Conservation (phyloP, 768 basidiomycete species). For the Lactifluus pinguis region DNA sequence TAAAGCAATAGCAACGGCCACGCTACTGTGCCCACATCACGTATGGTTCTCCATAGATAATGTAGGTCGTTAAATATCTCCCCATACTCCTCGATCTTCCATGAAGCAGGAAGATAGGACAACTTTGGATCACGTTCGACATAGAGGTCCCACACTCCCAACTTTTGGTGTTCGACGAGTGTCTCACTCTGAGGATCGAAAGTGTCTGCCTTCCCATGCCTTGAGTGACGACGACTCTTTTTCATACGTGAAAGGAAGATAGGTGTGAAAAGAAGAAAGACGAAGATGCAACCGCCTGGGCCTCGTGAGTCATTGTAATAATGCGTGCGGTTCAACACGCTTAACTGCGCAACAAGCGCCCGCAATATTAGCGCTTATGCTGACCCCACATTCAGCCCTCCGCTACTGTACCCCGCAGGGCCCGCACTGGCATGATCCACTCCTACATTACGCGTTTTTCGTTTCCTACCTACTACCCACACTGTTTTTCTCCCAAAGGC, state of each 20-base stretch:
- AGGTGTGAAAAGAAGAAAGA: not conserved
- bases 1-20: slow-evolving; percentile 7
- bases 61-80: slow-evolving; percentile 45
- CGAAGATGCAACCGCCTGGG: not conserved
- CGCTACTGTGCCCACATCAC: slow-evolving; percentile 4
- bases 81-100: slow-evolving; percentile 37
- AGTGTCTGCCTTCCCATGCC: not conserved
- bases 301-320: not conserved
- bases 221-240: not conserved
- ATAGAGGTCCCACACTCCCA: slow-evolving; percentile 76
- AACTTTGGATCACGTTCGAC: slow-evolving; percentile 42
- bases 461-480: too few species aligned
- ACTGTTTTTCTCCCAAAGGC: too few species aligned
- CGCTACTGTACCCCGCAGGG: too few species aligned
- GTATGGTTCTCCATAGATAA: slow-evolving; percentile 54
- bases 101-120: slow-evolving; percentile 30
- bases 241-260: not conserved
- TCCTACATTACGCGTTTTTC: too few species aligned
- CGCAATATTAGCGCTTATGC: too few species aligned
- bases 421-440: too few species aligned
- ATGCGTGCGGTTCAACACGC: too few species aligned
- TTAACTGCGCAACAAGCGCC: too few species aligned
- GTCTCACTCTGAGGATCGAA: slow-evolving; percentile 2
- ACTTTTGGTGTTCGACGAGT: slow-evolving; percentile 44
- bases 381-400: too few species aligned